These are phyloP conservation scores for Cornus kousa DNA, from an alignment of 148 eudicot species.

Conservation along the genomic window DNA sequence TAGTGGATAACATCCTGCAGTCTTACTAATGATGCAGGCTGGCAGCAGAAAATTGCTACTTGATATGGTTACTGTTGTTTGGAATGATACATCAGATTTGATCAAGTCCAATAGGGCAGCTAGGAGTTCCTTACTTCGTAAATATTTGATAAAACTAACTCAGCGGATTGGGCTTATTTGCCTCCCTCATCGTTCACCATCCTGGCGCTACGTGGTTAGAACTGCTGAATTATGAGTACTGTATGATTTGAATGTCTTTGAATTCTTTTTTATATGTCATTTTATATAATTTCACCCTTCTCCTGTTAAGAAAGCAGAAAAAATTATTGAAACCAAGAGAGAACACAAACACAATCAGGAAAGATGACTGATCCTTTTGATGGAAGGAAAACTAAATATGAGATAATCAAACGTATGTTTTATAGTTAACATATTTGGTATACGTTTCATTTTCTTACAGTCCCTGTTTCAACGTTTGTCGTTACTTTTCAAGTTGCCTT, in stretches of 20 bases:
- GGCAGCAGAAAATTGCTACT: constrained; percentile 69
- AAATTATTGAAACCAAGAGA: not conserved
- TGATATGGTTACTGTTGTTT: constrained; percentile 57
- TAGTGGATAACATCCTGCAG: constrained; percentile 1
- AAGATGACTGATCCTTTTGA: not conserved
- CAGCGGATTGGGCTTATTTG: constrained; percentile 82
- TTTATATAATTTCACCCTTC: too few species aligned
- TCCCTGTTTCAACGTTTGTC: too few species aligned
- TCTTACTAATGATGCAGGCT: constrained; percentile 42
- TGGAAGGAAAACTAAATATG: not conserved
- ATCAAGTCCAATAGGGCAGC: constrained; percentile 70
- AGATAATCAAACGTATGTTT: too few species aligned
- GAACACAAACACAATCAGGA: not conserved
- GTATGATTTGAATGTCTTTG: constrained; percentile 2
- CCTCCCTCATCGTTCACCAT: constrained; percentile 73
- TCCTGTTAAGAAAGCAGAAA: not conserved
- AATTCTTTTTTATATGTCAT: not conserved
- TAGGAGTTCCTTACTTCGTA: constrained; percentile 90
- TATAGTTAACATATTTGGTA: too few species aligned
- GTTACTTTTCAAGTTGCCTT: too few species aligned
- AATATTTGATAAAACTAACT: constrained; percentile 77
- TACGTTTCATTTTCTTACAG: too few species aligned
- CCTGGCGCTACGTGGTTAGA: constrained; percentile 94
- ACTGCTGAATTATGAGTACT: constrained; percentile 7
- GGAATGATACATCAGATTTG: constrained; percentile 76